Conservation (phyloP, 1,284 basidiomycete species). For the Hypsizygus ulmarius region DNA sequence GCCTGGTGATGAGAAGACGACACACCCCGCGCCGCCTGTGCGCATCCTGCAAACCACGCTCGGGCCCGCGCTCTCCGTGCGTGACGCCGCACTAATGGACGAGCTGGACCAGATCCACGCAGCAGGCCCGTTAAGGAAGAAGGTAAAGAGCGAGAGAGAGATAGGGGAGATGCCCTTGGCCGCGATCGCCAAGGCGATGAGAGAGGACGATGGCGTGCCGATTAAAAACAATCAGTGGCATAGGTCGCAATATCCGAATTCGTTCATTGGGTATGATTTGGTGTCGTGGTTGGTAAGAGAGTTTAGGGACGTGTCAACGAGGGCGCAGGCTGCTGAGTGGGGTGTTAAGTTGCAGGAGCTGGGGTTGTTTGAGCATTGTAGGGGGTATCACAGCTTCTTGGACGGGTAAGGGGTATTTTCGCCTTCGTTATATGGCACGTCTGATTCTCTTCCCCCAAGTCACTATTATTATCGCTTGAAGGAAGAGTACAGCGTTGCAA, state of each 20-base stretch:
- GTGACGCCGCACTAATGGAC: conserved; percentile 74
- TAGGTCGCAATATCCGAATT: conserved; percentile 62
- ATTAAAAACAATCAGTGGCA: conserved; percentile 83
- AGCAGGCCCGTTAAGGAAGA: conserved; percentile 70
- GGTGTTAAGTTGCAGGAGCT: conserved; percentile 73
- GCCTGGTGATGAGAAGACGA: conserved; percentile 53
- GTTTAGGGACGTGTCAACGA: conserved; percentile 79
- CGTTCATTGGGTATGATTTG: conserved; percentile 85
- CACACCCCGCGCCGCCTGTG: conserved; percentile 50
- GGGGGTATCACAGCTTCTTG: conserved; percentile 75
- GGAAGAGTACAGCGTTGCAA: conserved; percentile 70
- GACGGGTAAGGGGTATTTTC: conserved; percentile 62
- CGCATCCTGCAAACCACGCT: conserved; percentile 80
- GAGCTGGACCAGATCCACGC: conserved; percentile 80
- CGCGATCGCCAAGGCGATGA: conserved; percentile 74
- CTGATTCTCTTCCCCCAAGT: conserved; percentile 34
- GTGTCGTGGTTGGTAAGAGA: conserved; percentile 85
- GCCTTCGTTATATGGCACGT: neutral
- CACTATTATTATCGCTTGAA: conserved; percentile 85
- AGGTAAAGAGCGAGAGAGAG: conserved; percentile 71
- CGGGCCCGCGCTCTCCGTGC: conserved; percentile 73
- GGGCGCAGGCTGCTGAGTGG: conserved; percentile 78
- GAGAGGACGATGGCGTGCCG: conserved; percentile 72
- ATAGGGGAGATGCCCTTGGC: conserved; percentile 60
- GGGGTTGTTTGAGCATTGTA: conserved; percentile 82